phyloP scores from a whole-genome alignment of 2,329 filamentous ascomycete species.

The Beauveria australis region DNA sequence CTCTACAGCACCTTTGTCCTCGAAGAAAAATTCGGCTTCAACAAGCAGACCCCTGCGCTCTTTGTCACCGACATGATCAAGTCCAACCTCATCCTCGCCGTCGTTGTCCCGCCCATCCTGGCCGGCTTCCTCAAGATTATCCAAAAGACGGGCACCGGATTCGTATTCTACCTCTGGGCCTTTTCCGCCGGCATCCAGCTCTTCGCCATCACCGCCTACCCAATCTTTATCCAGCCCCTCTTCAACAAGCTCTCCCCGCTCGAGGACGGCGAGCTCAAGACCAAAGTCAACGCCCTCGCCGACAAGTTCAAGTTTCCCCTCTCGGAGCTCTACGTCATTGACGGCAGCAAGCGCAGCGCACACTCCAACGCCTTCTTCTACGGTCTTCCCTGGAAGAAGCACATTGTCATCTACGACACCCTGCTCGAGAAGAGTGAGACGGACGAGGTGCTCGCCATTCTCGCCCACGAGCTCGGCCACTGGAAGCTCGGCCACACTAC shows the following conservation, averaged over 20 bases:
- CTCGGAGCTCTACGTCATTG: slow-evolving; percentile 87
- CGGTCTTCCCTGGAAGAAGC: slow-evolving; percentile 98
- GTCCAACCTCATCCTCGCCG: slow-evolving; percentile 71
- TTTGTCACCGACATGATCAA: slow-evolving; percentile 91
- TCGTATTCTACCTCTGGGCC: slow-evolving; percentile 97
- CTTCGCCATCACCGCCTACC: slow-evolving; percentile 93
- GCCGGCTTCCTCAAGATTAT: slow-evolving; percentile 90
- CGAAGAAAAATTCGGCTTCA: slow-evolving; percentile 96
- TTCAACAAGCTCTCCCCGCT: slow-evolving; percentile 98
- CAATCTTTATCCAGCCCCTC: slow-evolving; percentile 83
- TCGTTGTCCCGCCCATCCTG: slow-evolving; percentile 78
- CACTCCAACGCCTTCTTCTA: slow-evolving; percentile 95
- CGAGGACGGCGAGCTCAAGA: slow-evolving; percentile 79
- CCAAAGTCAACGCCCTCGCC: slow-evolving; percentile 76
- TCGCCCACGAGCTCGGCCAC: slow-evolving; percentile 93
- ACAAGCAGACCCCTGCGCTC: slow-evolving; percentile 87
- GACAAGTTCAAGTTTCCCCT: slow-evolving; percentile 83
- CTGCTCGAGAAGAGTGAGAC: slow-evolving; percentile 90
- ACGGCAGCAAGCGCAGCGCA: slow-evolving; percentile 77
- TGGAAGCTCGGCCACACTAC: slow-evolving; percentile 96
- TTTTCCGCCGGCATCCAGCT: slow-evolving; percentile 86
- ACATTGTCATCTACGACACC: slow-evolving; percentile 99
- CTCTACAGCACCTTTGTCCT: slow-evolving; percentile 94
- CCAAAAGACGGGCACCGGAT: slow-evolving; percentile 83
- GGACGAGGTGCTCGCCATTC: slow-evolving; percentile 86